These are phyloP conservation scores for Omphalotus guepiniiformis DNA, from an alignment of 768 basidiomycete genomes.

Conservation along the genomic window DNA sequence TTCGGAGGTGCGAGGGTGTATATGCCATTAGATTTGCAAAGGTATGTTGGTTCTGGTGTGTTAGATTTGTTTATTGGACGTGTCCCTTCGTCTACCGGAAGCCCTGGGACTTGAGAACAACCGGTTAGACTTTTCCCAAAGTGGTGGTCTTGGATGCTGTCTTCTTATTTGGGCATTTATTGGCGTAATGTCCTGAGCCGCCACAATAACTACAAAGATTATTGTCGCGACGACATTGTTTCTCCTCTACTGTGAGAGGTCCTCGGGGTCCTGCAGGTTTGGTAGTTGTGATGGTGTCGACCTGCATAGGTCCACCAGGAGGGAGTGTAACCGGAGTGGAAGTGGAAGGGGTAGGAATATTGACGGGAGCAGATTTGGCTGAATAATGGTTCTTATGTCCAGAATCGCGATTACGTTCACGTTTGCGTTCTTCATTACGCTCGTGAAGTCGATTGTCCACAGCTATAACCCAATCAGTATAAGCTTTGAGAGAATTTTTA, in stretches of 20 bases:
- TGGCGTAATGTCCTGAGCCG: conserved; percentile 12
- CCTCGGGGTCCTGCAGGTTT: background rate
- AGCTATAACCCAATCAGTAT: background rate
- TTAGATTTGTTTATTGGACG: background rate
- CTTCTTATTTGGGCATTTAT: conserved; percentile 19
- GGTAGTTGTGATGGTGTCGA: background rate
- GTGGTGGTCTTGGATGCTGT: background rate
- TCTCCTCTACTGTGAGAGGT: conserved; percentile 13
- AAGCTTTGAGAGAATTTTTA: background rate
- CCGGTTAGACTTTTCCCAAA: conserved; percentile 20
- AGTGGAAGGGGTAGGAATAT: background rate
- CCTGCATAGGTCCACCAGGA: background rate
- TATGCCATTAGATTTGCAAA: background rate
- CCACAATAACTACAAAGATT: conserved; percentile 22
- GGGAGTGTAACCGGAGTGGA: background rate
- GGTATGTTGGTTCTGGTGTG: background rate
- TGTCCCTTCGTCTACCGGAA: conserved; percentile 12
- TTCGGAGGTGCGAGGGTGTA: background rate
- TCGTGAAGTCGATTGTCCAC: background rate
- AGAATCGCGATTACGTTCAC: conserved; percentile 10
- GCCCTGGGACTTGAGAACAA: conserved; percentile 12
- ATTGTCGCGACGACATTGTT: conserved; percentile 9
- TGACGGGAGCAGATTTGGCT: background rate
- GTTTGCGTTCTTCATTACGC: background rate
- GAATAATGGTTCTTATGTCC: background rate